Percentiles rank a stretch among this genome's conserved stretches.
Conservation (phyloP, 164 flowering plant genomes). For the Vitis rotundifolia region DNA sequence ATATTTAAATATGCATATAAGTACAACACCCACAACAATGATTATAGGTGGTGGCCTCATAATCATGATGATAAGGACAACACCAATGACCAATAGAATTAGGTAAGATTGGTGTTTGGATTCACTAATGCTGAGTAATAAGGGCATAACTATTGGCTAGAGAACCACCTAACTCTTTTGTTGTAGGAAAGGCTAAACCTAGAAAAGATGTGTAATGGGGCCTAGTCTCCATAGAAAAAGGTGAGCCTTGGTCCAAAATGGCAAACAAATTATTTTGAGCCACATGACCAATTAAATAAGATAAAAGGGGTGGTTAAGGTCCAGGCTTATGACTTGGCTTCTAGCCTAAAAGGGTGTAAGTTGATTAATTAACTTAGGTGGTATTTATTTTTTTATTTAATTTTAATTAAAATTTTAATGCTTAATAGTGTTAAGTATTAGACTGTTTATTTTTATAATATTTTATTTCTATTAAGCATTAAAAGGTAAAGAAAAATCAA, state of each 20-base stretch:
- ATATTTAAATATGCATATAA: too few species aligned
- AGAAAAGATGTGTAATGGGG: not conserved
- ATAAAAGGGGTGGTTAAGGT: too few species aligned
- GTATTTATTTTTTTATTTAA: too few species aligned
- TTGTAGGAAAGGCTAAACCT: not conserved
- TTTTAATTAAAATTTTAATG: too few species aligned
- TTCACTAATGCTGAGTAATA: not conserved
- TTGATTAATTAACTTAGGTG: too few species aligned
- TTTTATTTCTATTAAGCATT: too few species aligned
- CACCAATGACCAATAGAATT: not conserved
- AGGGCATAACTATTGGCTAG: slow-evolving; percentile 1
- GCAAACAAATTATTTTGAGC: slow-evolving; percentile 9
- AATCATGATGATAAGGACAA: not conserved
- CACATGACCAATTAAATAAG: slow-evolving; percentile 8
- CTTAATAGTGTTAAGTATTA: too few species aligned
- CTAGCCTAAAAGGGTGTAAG: too few species aligned
- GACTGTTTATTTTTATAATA: too few species aligned
- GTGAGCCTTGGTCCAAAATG: not conserved
- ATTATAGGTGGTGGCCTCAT: not conserved
- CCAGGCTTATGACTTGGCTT: not conserved
- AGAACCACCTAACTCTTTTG: not conserved
- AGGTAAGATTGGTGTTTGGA: not conserved
- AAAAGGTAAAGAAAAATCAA: too few species aligned
- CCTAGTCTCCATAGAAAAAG: not conserved
- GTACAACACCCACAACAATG: too few species aligned